Evolutionary conservation across 2,329 filamentous ascomycete genomes (phyloP), one percentile per base, ranked within the genome.

Genomic region (Xylaria sp.): DNA sequence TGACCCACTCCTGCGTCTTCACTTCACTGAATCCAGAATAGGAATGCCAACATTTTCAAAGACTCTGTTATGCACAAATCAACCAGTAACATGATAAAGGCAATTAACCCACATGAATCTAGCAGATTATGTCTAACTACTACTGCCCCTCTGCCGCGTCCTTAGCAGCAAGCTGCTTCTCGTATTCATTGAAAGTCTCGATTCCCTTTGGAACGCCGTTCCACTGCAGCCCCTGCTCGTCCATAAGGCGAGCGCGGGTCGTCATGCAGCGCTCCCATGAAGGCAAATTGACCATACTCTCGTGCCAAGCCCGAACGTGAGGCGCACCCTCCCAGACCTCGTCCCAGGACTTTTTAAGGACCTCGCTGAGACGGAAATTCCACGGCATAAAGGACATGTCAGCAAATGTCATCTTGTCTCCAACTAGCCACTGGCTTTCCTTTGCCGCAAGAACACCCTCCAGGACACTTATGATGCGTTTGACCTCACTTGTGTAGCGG

Each of bases 141-240:
- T n/a, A n/a, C 25, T 54, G 34, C 7, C 34, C 34, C 51, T 25
- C 51, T 6, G 12, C 34, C 13, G 51, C 34, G 25, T 37, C 31
- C 8, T 57, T 20, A 15, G 37, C 54, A 25, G 34, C 37, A 41
- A 57, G 41, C 20, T 25, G 25, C 2, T 10, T 20, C 37, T 57
- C 34, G 18, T 57, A 57, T 1, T 57, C 54, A 25, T 10, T 18
- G 8, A 57, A 78, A 0, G 71, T 76, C 55, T 78, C 67, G 13
- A 81, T 76, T 0, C 77, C 79, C 68, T 81, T 81, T 0, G 80
- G 79, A 28, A 81, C 73, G 0, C 80, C 80, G 60, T 80, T 81
- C 74, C 75, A 78, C 71, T 75, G 66, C 46, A 82, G 7, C 7
- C 78, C 78, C 63, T 82, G 78, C 62, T 80, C 78, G 13, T 81